A percentile compares a stretch with the other conserved stretches of the same genome.
phyloP scores from a whole-genome alignment of 1,139 yeast genomes.

The Nakaseomyces delphensis region DNA sequence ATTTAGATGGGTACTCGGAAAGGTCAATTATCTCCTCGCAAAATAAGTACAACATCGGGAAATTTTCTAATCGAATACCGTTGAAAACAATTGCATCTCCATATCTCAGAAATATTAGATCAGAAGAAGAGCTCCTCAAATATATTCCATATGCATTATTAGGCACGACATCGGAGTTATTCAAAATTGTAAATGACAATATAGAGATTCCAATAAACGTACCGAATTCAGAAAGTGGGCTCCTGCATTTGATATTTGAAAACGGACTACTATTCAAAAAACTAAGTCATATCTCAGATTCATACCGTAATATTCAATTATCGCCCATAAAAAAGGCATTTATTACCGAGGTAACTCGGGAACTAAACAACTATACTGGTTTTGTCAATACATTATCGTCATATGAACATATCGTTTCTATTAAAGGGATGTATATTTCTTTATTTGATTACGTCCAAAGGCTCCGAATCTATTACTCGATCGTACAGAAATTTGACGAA shows the following conservation, averaged over 20 bases:
- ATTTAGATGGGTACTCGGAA: constrained; percentile 32
- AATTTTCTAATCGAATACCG: constrained; percentile 14
- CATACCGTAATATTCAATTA: constrained; percentile 8
- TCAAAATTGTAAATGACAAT: constrained; percentile 39
- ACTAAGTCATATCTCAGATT: constrained; percentile 30
- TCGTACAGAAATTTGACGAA: constrained; percentile 34
- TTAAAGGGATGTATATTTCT: constrained; percentile 38
- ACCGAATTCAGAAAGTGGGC: constrained; percentile 49
- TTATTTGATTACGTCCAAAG: constrained; percentile 45
- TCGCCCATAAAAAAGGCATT: constrained; percentile 62
- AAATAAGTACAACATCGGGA: constrained; percentile 8
- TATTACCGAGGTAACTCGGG: constrained; percentile 45
- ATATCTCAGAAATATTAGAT: constrained; percentile 24
- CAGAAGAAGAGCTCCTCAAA: constrained; percentile 46
- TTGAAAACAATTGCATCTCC: constrained; percentile 26
- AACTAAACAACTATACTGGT: constrained; percentile 46
- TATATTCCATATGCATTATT: constrained; percentile 59
- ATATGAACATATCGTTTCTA: constrained; percentile 25
- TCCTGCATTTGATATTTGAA: constrained; percentile 55
- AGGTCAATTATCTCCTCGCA: constrained; percentile 29
- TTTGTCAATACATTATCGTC: constrained; percentile 47
- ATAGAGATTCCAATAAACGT: constrained; percentile 42
- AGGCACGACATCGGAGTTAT: constrained; percentile 61
- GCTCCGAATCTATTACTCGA: constrained; percentile 47
- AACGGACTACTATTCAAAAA: constrained; percentile 59